Evolutionary conservation across 202 grass and related monocot genomes (phyloP).

Genomic region (Panicum virgatum): DNA sequence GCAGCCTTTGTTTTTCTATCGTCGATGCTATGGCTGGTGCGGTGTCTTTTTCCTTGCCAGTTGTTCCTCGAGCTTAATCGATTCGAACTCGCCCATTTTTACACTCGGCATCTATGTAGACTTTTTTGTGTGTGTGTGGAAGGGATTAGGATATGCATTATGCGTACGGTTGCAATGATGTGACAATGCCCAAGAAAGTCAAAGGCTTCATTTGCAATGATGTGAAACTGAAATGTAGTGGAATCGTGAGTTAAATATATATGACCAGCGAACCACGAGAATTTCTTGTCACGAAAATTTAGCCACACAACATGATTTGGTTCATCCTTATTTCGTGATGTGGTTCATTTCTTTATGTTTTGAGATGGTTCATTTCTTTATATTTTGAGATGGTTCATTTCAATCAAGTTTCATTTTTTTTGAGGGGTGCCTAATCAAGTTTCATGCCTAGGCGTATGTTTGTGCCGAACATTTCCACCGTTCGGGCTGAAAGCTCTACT

Average conservation of each 20-base stretch:
- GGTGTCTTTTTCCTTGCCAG: not conserved
- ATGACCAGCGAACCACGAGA: not conserved
- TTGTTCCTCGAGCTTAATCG: not conserved
- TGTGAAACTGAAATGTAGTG: not conserved
- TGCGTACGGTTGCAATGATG: not conserved
- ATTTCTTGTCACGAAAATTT: not conserved
- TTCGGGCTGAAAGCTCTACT: too few species aligned
- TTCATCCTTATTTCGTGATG: not conserved
- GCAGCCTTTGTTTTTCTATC: too few species aligned
- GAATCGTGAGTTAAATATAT: too few species aligned
- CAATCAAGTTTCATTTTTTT: too few species aligned
- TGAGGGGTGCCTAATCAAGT: too few species aligned
- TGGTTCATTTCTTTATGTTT: not conserved
- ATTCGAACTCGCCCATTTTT: not conserved
- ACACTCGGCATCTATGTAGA: not conserved
- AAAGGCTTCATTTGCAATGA: not conserved
- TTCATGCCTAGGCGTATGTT: too few species aligned
- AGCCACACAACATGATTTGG: not conserved
- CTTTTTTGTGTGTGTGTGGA: not conserved
- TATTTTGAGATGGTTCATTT: too few species aligned
- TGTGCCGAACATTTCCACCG: too few species aligned
- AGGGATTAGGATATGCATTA: not conserved
- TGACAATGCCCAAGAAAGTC: not conserved
- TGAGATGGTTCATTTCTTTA: not conserved
- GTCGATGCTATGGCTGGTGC: not conserved